These are phyloP conservation scores for Irpex lacteus DNA, from an alignment of 1,284 basidiomycete genomes.

Conservation along the genomic window DNA sequence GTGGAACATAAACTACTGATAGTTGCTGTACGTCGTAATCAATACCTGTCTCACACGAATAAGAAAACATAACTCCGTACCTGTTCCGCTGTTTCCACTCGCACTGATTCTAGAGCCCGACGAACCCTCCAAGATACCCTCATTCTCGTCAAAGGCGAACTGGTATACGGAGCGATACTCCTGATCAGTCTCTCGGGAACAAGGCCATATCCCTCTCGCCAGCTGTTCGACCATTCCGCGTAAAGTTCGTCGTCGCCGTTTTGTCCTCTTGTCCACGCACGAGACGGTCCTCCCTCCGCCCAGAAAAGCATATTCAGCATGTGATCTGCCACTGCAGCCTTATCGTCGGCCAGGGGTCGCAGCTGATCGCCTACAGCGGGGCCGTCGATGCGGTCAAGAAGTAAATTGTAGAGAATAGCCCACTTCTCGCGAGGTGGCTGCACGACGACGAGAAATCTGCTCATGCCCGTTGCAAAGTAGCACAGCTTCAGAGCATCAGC, in stretches of 20 bases:
- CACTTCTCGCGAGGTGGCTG: too few relatives aligned
- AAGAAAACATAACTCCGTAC: too few relatives aligned
- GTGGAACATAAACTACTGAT: too few relatives aligned
- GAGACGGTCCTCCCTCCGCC: neutral
- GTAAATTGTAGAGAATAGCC: too few relatives aligned
- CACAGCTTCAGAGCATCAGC: too few relatives aligned
- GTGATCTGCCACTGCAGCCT: neutral
- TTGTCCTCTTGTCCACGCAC: neutral
- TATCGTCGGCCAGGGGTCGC: neutral
- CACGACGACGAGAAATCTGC: too few relatives aligned
- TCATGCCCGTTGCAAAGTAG: too few relatives aligned
- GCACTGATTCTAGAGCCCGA: neutral
- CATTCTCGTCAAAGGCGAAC: neutral
- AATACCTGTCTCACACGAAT: too few relatives aligned
- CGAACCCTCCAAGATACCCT: neutral
- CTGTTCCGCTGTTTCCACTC: too few relatives aligned
- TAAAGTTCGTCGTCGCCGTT: neutral
- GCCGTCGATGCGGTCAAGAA: too few relatives aligned
- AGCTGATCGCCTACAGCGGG: neutral
- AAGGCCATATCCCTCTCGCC: neutral
- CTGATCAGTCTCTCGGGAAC: neutral
- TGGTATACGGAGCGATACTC: neutral
- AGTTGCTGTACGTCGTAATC: too few relatives aligned
- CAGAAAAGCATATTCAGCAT: neutral
- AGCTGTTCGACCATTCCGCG: neutral